Percentiles rank a stretch among this genome's conserved stretches.
phyloP scores from a whole-genome alignment of 495 filamentous ascomycete species.

The Podospora sp. region DNA sequence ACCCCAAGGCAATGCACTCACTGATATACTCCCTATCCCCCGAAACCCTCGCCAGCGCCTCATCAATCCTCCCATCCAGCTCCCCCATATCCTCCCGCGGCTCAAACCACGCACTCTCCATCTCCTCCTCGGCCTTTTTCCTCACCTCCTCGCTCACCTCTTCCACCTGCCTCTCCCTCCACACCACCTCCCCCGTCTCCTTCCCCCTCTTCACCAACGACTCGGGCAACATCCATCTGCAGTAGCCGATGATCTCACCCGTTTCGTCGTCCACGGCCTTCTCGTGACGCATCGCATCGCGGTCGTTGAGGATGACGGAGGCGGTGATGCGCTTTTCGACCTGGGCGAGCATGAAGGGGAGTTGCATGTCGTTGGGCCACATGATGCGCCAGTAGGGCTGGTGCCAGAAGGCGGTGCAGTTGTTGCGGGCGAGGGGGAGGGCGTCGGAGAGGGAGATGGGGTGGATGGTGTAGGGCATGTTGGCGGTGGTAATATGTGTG shows the following conservation, averaged over 20 bases:
- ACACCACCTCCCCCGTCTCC: not conserved
- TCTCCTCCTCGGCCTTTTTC: not conserved
- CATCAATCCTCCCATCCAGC: slow-evolving; percentile 1
- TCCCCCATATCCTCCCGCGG: slow-evolving; percentile 5
- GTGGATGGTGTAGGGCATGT: not conserved
- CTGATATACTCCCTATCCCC: slow-evolving; percentile 9
- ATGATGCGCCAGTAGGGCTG: slow-evolving; percentile 6
- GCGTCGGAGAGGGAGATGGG: slow-evolving; percentile 5
- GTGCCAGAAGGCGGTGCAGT: slow-evolving; percentile 10
- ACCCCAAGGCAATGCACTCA: not conserved
- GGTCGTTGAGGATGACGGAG: not conserved
- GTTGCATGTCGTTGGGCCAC: slow-evolving; percentile 4
- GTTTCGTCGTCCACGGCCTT: slow-evolving; percentile 13
- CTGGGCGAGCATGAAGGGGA: not conserved
- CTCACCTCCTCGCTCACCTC: not conserved
- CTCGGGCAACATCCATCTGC: slow-evolving; percentile 10
- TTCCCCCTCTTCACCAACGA: not conserved
- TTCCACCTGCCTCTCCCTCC: slow-evolving; percentile 11
- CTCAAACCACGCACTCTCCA: not conserved
- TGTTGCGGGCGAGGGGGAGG: slow-evolving; percentile 6
- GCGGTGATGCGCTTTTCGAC: not conserved
- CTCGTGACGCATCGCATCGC: slow-evolving; percentile 2
- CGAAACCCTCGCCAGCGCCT: not conserved
- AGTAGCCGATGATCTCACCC: slow-evolving; percentile 7
- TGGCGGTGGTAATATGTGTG: not conserved